phyloP scores from a whole-genome alignment of 306 rosid species.

The Rosa rugosa region DNA sequence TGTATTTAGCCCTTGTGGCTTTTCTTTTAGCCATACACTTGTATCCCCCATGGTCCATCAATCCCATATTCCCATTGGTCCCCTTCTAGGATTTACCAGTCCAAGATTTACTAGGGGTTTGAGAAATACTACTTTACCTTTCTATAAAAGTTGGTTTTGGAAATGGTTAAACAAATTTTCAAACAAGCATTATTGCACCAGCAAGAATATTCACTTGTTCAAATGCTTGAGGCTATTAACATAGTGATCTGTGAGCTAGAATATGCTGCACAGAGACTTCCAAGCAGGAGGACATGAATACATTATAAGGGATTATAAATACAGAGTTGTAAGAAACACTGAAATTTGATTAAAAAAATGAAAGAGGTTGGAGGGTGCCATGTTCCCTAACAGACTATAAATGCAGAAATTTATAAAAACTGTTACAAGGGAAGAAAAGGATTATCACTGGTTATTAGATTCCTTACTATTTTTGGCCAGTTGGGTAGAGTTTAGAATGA shows the following conservation, averaged over 20 bases:
- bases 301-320: neutral
- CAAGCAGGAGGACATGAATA: neutral
- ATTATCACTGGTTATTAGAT: neutral
- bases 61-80: slow-evolving; percentile 21
- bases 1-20: slow-evolving; percentile 46
- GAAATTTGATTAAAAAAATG: neutral
- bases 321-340: neutral
- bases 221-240: neutral
- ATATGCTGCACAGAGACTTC: slow-evolving; percentile 3
- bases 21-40: slow-evolving; percentile 46
- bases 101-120: slow-evolving; percentile 14
- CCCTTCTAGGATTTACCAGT: slow-evolving; percentile 20
- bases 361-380: neutral
- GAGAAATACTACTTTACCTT: neutral
- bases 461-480: neutral
- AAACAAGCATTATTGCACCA: neutral
- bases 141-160: neutral
- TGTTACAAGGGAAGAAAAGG: neutral
- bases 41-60: slow-evolving; percentile 25
- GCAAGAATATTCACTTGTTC: neutral
- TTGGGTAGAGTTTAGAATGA: neutral
- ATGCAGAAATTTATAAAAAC: neutral
- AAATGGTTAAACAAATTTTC: neutral
- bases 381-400: slow-evolving; percentile 22
- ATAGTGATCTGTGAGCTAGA: slow-evolving; percentile 2